Evolutionary conservation across 192 early-diverging fungal species (phyloP).

Genomic region (Entomortierella lignicola): DNA sequence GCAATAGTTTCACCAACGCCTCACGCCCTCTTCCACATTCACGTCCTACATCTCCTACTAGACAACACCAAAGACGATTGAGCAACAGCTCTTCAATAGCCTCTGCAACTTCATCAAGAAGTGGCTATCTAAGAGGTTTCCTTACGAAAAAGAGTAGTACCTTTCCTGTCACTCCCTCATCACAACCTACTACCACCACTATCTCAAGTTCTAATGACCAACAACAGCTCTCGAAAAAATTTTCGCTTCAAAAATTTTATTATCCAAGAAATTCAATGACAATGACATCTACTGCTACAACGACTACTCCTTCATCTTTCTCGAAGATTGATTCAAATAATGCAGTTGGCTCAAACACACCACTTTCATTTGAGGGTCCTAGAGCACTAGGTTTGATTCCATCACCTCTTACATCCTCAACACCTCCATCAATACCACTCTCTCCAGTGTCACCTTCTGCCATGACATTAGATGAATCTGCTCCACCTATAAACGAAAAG

Average conservation of each 20-base stretch:
- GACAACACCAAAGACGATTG: slow-evolving; percentile 9
- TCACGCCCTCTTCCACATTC: background rate
- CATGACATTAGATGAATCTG: background rate
- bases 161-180: background rate
- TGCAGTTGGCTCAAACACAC: slow-evolving; percentile 11
- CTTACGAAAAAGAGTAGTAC: slow-evolving; percentile 12
- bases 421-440: background rate
- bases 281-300: background rate
- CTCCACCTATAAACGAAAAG: too few relatives aligned
- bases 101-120: slow-evolving; percentile 11
- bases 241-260: slow-evolving; percentile 51
- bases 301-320: slow-evolving; percentile 13
- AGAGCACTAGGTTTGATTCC: slow-evolving; percentile 28
- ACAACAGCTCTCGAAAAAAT: slow-evolving; percentile 1
- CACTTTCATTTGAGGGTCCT: slow-evolving; percentile 35
- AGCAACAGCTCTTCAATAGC: slow-evolving; percentile 19
- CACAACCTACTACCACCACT: background rate
- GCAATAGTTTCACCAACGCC: background rate
- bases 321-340: slow-evolving; percentile 21
- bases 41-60: slow-evolving; percentile 7
- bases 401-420: background rate
- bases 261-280: slow-evolving; percentile 49
- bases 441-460: background rate
- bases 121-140: slow-evolving; percentile 23
- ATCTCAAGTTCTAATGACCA: too few relatives aligned